Evolutionary conservation across 306 rosid species (phyloP), one percentile per base, ranked within the genome.

Genomic region (Sicyos baderoa): DNA sequence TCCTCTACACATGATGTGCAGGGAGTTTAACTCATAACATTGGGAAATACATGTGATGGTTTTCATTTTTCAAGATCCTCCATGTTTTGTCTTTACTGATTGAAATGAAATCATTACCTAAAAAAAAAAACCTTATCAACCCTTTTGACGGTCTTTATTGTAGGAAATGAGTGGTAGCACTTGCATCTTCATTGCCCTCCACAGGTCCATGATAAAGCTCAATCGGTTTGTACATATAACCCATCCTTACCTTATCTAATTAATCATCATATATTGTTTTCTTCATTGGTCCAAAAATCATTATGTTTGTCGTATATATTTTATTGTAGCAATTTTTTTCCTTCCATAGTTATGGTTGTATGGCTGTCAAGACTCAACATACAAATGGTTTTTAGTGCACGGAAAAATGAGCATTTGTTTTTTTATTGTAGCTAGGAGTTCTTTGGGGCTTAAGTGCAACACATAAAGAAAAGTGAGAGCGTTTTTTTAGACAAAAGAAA

Each of bases 81-180:
- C 18, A 63, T 18, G 7, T 42, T 63, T 63, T 63, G 11, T 61
- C 14, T 8, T 23, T 1, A 42, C 27, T 57, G 19, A 12, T 57
- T 14, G 42, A 25, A 57, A 57, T 42, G 18, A 25, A 57, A 25
- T 37, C 2, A 0, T 7, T 27, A 1, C 67, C 16, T 9, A 2
- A 48, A 47, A 67, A 67, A 68, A 40, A 35, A 35, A 2, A 10
- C 45, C 45, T 40, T 40, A 40, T 40, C 45, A 40, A 40, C 45
- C 11, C 45, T 56, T 25, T 17, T 69, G 58, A 79, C 45, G 42
- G 65, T 73, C 59, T 72, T 59, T 62, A 72, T 63, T 78, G 79
- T 86, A 92, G 98, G 95, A 84, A 71, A 73, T 85, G 76, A 81
- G 79, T 77, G 90, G 91, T 53, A 83, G 98, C 83, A 85, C 78